Base-by-base conservation (phyloP, 805 yeast species). In the Candida rishiriensis region DNA sequence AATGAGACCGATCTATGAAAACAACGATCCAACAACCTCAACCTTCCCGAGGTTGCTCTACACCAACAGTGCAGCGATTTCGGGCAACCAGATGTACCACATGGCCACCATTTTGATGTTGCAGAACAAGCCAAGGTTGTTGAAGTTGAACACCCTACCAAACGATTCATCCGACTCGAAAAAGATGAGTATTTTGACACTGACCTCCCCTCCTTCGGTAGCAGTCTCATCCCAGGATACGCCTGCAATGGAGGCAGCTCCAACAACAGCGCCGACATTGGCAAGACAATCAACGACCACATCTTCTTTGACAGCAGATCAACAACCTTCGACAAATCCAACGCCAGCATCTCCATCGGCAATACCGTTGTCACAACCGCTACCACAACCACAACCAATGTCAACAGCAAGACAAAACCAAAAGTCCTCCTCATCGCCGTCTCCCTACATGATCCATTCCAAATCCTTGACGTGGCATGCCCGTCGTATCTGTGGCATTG, bases 81-180 rank as follows among this genome's bases (percentile, higher is more conserved):
- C 70, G 3, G 68, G 69, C 2, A 68, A 68, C 42, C 72, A 69
- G 39, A 45, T 69, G 45, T 69, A 63, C 42, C 74, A 70, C 45
- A 68, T 64, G 62, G 68, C 72, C 1, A 57, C 64, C 35, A 71
- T 71, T 13, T 39, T 69, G 26, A 43, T 70, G 51, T 57, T 65
- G 48, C 70, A 68, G 38, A 67, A 66, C 42, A 71, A 68, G 44
- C 72, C 75, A 9, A 52, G 73, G 14, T 36, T 51, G 29, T 8
- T 34, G 38, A 48, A 41, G 28, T 29, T 40, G 30, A 40, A 34
- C 16, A 39, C 46, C 11, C 16, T 39, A 13, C 41, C 41, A 3
- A 42, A 38, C 17, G 38, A 40, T 26, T 18, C 31, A 7, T 9
- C 14, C 10, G 41, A 42, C n/a, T 17, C 10, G 4, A 42, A 36